Evolutionary conservation across 768 basidiomycete genomes (phyloP).

Genomic region (Calocera viscosa): DNA sequence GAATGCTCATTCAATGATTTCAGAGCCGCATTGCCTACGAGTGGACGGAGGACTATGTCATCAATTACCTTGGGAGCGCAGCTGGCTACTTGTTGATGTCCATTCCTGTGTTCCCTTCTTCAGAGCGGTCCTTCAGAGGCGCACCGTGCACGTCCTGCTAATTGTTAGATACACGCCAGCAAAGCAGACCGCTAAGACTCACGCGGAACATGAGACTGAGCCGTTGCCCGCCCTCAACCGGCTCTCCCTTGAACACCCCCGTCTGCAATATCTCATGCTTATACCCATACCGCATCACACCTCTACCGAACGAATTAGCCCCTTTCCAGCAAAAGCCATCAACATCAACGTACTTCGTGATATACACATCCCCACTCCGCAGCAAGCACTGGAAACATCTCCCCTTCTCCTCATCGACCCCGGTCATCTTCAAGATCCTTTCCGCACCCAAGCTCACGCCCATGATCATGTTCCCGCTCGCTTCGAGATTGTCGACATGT

Average conservation of each 20-base stretch:
- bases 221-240: slow-evolving; percentile 24
- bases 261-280: slow-evolving; percentile 28
- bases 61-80: slow-evolving; percentile 93
- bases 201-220: slow-evolving; percentile 32
- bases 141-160: too few species aligned
- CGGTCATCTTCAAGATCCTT: slow-evolving; percentile 24
- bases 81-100: slow-evolving; percentile 85
- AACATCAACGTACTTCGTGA: slow-evolving; percentile 26
- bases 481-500: slow-evolving; percentile 33
- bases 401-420: slow-evolving; percentile 13
- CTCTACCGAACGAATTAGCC: slow-evolving; percentile 17
- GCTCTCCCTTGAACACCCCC: slow-evolving; percentile 20
- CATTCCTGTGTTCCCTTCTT: slow-evolving; percentile 73
- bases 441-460: slow-evolving; percentile 29
- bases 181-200: slow-evolving; percentile 12
- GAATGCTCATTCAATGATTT: neutral
- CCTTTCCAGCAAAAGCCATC: neutral
- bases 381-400: slow-evolving; percentile 26
- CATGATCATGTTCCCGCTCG: slow-evolving; percentile 29
- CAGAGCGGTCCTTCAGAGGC: too few species aligned
- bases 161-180: too few species aligned
- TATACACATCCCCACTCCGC: slow-evolving; percentile 27
- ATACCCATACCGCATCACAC: slow-evolving; percentile 27
- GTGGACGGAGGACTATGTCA: slow-evolving; percentile 95
- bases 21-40: slow-evolving; percentile 82